These are phyloP conservation scores for Arthrobotrys sinensis DNA, from an alignment of 2,329 filamentous ascomycete species.

Conservation along the genomic window DNA sequence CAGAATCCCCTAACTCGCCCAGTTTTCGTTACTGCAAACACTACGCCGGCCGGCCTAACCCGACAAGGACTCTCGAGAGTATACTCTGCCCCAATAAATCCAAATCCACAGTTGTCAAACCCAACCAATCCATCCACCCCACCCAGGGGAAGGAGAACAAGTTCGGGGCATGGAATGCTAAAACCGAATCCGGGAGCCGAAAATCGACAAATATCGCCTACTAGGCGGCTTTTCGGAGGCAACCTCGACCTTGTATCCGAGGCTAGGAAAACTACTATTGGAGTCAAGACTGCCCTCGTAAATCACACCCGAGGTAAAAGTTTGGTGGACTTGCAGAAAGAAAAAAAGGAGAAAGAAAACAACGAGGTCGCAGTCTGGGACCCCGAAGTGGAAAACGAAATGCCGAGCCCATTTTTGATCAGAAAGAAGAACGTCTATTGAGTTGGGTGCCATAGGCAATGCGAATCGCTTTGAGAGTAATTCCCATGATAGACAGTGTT, in stretches of 20 bases:
- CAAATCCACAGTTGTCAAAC: conserved; percentile 46
- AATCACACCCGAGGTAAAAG: conserved; percentile 37
- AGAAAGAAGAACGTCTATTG: conserved; percentile 10
- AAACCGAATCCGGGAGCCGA: conserved; percentile 51
- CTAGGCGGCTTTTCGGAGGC: conserved; percentile 22
- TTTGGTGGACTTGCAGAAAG: conserved; percentile 34
- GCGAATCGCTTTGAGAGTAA: background rate
- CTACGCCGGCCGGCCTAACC: conserved; percentile 23
- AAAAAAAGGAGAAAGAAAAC: conserved; percentile 49
- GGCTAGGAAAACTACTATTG: conserved; percentile 26
- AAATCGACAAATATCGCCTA: conserved; percentile 50
- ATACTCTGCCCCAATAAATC: conserved; percentile 47
- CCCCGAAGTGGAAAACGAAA: conserved; percentile 25
- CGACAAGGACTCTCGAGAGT: conserved; percentile 48
- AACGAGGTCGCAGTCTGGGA: conserved; percentile 41
- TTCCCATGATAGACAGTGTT: background rate
- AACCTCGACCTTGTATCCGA: conserved; percentile 17
- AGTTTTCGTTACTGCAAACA: conserved; percentile 24
- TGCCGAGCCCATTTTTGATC: conserved; percentile 47
- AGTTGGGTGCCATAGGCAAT: background rate
- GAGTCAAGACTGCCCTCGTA: conserved; percentile 30
- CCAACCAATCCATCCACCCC: conserved; percentile 48
- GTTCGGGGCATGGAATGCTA: conserved; percentile 29
- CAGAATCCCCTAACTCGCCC: conserved; percentile 28
- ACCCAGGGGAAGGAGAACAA: conserved; percentile 45